Conservation (phyloP, 2,329 filamentous ascomycete species). For the Cercospora sp. region DNA sequence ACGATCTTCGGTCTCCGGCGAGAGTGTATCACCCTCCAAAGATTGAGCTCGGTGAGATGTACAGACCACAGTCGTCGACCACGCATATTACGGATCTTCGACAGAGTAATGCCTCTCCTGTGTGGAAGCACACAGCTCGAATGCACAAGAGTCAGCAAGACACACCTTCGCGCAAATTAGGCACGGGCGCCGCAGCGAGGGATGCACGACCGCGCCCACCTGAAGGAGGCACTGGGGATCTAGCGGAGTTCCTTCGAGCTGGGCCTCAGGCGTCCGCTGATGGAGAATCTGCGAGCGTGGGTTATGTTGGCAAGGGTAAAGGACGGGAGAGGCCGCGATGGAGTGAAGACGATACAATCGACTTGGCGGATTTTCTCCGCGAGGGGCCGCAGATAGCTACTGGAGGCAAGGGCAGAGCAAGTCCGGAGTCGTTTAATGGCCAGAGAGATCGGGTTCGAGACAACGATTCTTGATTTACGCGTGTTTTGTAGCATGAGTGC, state of each 20-base stretch:
- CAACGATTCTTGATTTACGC: neutral
- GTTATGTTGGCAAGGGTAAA: neutral
- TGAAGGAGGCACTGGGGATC: neutral
- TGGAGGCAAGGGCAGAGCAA: neutral
- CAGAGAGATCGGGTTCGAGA: neutral
- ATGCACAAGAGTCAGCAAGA: neutral
- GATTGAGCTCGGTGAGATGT: constrained; percentile 13
- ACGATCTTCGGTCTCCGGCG: neutral
- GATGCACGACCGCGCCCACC: neutral
- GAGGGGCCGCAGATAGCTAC: neutral
- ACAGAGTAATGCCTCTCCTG: neutral
- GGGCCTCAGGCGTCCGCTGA: neutral
- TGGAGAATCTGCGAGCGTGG: neutral
- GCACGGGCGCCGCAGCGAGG: neutral
- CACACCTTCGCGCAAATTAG: neutral
- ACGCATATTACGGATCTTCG: neutral
- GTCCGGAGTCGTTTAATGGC: neutral
- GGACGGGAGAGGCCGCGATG: neutral
- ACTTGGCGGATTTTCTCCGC: constrained; percentile 9
- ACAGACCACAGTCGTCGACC: constrained; percentile 9
- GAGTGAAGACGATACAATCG: neutral
- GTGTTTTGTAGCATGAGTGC: neutral
- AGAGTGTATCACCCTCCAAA: constrained; percentile 8
- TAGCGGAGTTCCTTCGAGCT: constrained; percentile 7
- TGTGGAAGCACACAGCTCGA: constrained; percentile 7